Evolutionary conservation across 2,329 filamentous ascomycete species (phyloP).

Genomic region (Ceratocystis cubensis): DNA sequence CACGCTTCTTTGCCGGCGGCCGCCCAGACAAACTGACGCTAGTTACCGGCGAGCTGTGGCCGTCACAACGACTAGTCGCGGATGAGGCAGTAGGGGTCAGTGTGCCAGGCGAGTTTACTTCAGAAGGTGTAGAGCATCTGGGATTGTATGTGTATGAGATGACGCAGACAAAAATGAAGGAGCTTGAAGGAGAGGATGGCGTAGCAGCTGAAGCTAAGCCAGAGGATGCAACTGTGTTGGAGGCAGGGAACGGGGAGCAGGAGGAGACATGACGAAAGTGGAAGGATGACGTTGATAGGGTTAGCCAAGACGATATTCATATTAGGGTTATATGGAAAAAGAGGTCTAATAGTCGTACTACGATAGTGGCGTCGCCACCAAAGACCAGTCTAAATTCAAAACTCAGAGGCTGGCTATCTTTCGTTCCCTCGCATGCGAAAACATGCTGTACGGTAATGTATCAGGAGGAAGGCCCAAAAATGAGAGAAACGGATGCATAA

Average conservation of each 20-base stretch:
- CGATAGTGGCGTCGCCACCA: too few species aligned
- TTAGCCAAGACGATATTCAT: too few species aligned
- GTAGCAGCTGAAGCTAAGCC: slow-evolving; percentile 24
- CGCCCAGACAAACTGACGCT: slow-evolving; percentile 72
- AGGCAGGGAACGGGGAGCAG: slow-evolving; percentile 1
- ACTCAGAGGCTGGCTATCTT: too few species aligned
- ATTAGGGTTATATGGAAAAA: too few species aligned
- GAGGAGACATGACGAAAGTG: background rate
- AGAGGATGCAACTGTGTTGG: slow-evolving; percentile 20
- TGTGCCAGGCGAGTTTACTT: slow-evolving; percentile 49
- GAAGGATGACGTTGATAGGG: too few species aligned
- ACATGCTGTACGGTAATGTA: too few species aligned
- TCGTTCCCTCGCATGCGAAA: too few species aligned
- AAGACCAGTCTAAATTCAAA: too few species aligned
- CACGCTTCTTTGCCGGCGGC: slow-evolving; percentile 48
- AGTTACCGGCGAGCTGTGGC: slow-evolving; percentile 77
- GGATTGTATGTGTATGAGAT: slow-evolving; percentile 96
- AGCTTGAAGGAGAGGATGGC: slow-evolving; percentile 32
- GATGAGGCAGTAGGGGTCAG: slow-evolving; percentile 30
- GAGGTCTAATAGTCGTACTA: too few species aligned
- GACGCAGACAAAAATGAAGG: slow-evolving; percentile 52
- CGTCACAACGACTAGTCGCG: slow-evolving; percentile 43
- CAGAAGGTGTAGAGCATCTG: slow-evolving; percentile 87
- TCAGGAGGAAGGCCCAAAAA: too few species aligned
- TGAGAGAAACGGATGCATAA: too few species aligned